Evolutionary conservation across 1,139 yeast genomes (phyloP).

Genomic region (Cylindricascospora bacillispora): DNA sequence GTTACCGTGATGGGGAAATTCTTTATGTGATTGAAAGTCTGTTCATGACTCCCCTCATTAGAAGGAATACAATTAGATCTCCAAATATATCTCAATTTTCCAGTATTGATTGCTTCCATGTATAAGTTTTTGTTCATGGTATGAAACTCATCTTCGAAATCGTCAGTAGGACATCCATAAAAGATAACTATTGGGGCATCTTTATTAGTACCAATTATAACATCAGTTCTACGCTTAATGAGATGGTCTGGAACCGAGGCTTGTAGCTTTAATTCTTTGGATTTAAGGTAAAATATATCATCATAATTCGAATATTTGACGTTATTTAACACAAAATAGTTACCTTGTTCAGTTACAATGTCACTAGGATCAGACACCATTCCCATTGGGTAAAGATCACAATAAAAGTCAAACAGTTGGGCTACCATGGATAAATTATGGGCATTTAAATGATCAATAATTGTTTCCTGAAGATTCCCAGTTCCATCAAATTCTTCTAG

Average conservation of each 20-base stretch:
- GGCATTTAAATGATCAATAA: too few species aligned
- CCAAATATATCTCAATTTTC: constrained; percentile 65
- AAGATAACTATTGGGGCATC: constrained; percentile 30
- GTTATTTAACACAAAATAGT: constrained; percentile 15
- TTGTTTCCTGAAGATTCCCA: too few species aligned
- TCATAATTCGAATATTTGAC: constrained; percentile 16
- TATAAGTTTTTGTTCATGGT: constrained; percentile 47
- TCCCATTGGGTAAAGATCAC: constrained; percentile 16
- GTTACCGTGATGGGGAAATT: constrained; percentile 1
- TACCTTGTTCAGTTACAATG: constrained; percentile 6
- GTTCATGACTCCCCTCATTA: constrained; percentile 1
- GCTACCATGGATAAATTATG: too few species aligned
- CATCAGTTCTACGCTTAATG: constrained; percentile 8
- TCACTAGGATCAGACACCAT: constrained; percentile 1
- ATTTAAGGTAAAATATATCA: constrained; percentile 22
- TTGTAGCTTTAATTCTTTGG: constrained; percentile 18
- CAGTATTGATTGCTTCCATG: constrained; percentile 42
- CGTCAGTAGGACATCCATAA: constrained; percentile 39
- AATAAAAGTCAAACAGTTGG: constrained; percentile 7
- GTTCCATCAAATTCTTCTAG: constrained; percentile 2
- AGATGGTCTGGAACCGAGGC: constrained; percentile 9
- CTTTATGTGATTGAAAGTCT: not conserved
- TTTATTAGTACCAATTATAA: constrained; percentile 14
- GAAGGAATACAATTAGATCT: constrained; percentile 41
- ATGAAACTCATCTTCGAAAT: constrained; percentile 35